Percentiles rank a stretch among this genome's conserved stretches.
Conservation (phyloP, 1,284 basidiomycete genomes). For the Butyriboletus appendiculatus region DNA sequence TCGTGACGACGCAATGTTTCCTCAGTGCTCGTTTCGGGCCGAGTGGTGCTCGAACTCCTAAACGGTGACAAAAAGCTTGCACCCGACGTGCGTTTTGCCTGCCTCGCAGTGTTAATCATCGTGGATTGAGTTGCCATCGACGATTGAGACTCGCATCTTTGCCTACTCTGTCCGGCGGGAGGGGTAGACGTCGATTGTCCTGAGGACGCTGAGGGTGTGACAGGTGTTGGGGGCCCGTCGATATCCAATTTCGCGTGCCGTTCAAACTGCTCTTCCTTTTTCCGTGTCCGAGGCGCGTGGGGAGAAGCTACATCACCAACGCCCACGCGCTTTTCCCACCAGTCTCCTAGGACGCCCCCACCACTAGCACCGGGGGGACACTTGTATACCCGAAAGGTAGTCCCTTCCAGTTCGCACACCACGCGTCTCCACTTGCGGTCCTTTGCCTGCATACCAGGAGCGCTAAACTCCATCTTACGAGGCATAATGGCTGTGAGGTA, state of each 20-base stretch:
- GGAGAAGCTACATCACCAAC: constrained; percentile 54
- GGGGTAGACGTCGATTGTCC: constrained; percentile 8
- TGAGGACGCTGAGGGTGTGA: neutral
- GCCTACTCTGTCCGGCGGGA: neutral
- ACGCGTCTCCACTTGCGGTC: constrained; percentile 92
- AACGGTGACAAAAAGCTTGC: constrained; percentile 33
- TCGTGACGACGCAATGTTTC: constrained; percentile 20
- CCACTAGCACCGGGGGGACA: constrained; percentile 52
- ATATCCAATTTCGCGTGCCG: constrained; percentile 24
- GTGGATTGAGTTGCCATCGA: constrained; percentile 22
- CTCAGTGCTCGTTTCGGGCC: constrained; percentile 9
- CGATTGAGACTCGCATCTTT: constrained; percentile 26
- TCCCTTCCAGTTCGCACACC: constrained; percentile 93
- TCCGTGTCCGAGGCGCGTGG: constrained; percentile 24
- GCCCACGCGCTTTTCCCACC: constrained; percentile 77
- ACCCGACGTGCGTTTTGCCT: constrained; percentile 23
- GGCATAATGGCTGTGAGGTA: constrained; percentile 86
- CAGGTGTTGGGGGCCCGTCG: constrained; percentile 9
- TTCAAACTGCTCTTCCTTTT: constrained; percentile 38
- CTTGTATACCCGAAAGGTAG: constrained; percentile 83
- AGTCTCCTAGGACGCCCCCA: constrained; percentile 56
- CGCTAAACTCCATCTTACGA: constrained; percentile 92
- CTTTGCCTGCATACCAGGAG: constrained; percentile 83
- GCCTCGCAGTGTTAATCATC: constrained; percentile 19
- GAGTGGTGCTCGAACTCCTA: constrained; percentile 16